Evolutionary conservation across 2,329 filamentous ascomycete species (phyloP).

Genomic region (Shiraia bambusicola): DNA sequence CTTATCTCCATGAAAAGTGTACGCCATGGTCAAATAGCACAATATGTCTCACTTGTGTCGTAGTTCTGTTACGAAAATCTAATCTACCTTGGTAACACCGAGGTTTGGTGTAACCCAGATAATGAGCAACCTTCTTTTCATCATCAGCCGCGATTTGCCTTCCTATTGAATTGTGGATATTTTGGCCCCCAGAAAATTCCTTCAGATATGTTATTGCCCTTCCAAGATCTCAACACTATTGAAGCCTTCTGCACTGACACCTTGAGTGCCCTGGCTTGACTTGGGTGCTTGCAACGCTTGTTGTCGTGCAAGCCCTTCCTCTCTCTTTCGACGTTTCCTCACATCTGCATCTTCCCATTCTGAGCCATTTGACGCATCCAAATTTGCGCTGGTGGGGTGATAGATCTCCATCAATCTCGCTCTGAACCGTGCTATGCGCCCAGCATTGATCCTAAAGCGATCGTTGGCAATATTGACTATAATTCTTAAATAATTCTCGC

Average conservation of each 20-base stretch:
- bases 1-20: no score
- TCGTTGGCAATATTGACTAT: conserved; percentile 73
- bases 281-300: conserved; percentile 20
- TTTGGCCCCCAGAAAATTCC: no score
- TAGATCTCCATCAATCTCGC: conserved; percentile 48
- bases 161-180: no score
- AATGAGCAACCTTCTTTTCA: no score
- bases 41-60: no score
- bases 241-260: neutral
- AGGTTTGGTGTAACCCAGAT: no score
- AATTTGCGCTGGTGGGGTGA: conserved; percentile 1
- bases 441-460: conserved; percentile 68
- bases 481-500: conserved; percentile 65
- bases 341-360: conserved; percentile 47
- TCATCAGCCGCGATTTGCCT: no score
- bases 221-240: conserved; percentile 1
- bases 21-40: no score
- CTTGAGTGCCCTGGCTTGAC: neutral
- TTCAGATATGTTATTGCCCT: no score
- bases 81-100: no score
- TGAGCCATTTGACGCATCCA: conserved; percentile 11
- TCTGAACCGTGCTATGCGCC: conserved; percentile 67
- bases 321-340: conserved; percentile 44
- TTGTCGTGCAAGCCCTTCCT: conserved; percentile 55
- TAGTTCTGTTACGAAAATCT: no score